Conservation (phyloP, 257 asterid genomes). For the Solanum lycopersicoides region DNA sequence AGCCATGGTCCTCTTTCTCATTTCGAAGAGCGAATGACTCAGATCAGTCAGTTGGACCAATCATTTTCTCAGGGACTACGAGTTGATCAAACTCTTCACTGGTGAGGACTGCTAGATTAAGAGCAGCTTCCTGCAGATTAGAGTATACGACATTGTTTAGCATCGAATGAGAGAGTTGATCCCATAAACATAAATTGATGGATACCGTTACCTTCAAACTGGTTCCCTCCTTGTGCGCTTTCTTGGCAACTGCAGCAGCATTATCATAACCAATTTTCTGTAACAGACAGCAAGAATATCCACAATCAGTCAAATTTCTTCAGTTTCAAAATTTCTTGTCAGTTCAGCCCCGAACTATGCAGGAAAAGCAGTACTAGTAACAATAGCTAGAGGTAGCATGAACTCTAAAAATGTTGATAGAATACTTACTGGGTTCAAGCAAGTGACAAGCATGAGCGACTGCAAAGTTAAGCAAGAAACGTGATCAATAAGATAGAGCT, state of each 20-base stretch:
- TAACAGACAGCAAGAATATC: constrained; percentile 3
- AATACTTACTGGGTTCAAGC: constrained; percentile 82
- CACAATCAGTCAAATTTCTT: neutral
- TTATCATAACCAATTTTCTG: constrained; percentile 96
- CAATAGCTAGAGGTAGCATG: neutral
- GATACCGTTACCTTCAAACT: constrained; percentile 61
- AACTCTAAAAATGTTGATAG: neutral
- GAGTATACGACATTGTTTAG: neutral
- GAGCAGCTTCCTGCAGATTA: constrained; percentile 69
- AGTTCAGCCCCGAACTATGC: neutral
- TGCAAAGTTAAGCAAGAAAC: constrained; percentile 24
- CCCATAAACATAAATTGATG: neutral
- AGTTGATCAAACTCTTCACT: constrained; percentile 72
- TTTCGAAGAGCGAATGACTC: neutral
- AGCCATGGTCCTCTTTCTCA: neutral
- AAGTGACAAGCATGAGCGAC: constrained; percentile 99
- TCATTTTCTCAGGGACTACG: constrained; percentile 92
- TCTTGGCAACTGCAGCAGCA: constrained; percentile 96
- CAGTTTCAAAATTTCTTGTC: neutral
- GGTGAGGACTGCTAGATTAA: constrained; percentile 67
- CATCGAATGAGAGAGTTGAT: neutral
- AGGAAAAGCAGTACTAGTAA: neutral
- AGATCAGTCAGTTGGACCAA: constrained; percentile 62
- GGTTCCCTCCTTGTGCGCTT: constrained; percentile 93
- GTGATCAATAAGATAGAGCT: neutral